Evolutionary conservation across 805 yeast species (phyloP).

Genomic region (Schizosaccharomyces octosporus): DNA sequence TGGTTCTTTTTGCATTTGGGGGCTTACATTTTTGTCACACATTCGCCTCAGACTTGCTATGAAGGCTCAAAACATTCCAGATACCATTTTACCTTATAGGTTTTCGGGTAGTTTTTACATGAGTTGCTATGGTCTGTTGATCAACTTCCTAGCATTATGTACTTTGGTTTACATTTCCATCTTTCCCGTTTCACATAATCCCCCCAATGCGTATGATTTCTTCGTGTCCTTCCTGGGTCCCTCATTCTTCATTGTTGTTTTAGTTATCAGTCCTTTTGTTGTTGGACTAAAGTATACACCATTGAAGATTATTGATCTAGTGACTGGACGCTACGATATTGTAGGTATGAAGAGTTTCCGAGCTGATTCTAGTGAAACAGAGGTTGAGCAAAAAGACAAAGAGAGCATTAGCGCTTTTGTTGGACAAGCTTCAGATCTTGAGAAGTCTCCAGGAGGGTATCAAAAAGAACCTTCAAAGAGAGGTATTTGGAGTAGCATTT

Average conservation of each 20-base stretch:
- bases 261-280: neutral
- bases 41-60: constrained; percentile 43
- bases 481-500: too few relatives aligned
- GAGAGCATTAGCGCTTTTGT: neutral
- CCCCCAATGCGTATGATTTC: neutral
- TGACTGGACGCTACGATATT: neutral
- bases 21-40: constrained; percentile 42
- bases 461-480: too few relatives aligned
- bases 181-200: neutral
- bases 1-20: constrained; percentile 62
- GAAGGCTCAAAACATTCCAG: constrained; percentile 25
- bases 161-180: neutral
- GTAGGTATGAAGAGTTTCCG: neutral
- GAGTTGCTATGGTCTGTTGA: neutral
- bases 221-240: neutral
- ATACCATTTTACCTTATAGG: neutral
- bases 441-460: too few relatives aligned
- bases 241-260: neutral
- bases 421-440: too few relatives aligned
- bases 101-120: neutral
- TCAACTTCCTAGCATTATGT: neutral
- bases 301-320: neutral
- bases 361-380: neutral
- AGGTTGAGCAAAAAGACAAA: neutral
- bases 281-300: neutral